A percentile compares a stretch with the other conserved stretches of the same genome.
Conservation (phyloP, 1,139 yeast genomes). For the Zygosaccharomyces pseudobailii region DNA sequence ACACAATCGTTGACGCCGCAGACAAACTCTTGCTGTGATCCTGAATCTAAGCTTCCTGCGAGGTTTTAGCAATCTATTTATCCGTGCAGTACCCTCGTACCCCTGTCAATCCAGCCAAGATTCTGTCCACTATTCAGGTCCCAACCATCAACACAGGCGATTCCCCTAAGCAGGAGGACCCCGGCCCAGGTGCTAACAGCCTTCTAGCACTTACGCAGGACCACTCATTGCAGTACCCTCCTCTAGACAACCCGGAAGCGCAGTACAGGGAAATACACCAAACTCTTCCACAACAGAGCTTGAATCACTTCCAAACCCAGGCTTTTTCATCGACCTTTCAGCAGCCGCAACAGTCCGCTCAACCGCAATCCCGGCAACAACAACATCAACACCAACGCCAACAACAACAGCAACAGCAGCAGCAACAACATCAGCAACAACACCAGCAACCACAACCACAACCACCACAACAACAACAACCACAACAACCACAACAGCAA, state of each 20-base stretch:
- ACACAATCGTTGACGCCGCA: background rate
- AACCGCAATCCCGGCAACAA: slow-evolving; percentile 6
- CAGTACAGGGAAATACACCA: slow-evolving; percentile 12
- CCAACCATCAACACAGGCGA: slow-evolving; percentile 16
- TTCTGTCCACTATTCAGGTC: slow-evolving; percentile 15
- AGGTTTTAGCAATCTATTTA: slow-evolving; percentile 2
- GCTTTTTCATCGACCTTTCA: slow-evolving; percentile 11
- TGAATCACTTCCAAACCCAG: slow-evolving; percentile 13
- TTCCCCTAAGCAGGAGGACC: slow-evolving; percentile 16
- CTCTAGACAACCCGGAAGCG: slow-evolving; percentile 13
- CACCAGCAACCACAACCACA: slow-evolving; percentile 11
- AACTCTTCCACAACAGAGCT: slow-evolving; percentile 7
- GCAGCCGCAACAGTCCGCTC: slow-evolving; percentile 7
- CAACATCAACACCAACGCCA: slow-evolving; percentile 10
- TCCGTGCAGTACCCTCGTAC: slow-evolving; percentile 1
- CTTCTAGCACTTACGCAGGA: slow-evolving; percentile 16
- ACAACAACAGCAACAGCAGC: slow-evolving; percentile 11
- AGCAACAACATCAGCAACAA: slow-evolving; percentile 9
- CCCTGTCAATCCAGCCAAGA: slow-evolving; percentile 4
- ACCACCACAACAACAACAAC: slow-evolving; percentile 11
- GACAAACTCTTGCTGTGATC: background rate
- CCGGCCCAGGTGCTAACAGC: slow-evolving; percentile 9
- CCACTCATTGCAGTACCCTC: slow-evolving; percentile 18
- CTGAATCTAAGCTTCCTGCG: background rate
- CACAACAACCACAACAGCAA: slow-evolving; percentile 7